Evolutionary conservation across 129 eudicot species (phyloP), one percentile per base, ranked within the genome.

Genomic region (Flaveria trinervia): DNA sequence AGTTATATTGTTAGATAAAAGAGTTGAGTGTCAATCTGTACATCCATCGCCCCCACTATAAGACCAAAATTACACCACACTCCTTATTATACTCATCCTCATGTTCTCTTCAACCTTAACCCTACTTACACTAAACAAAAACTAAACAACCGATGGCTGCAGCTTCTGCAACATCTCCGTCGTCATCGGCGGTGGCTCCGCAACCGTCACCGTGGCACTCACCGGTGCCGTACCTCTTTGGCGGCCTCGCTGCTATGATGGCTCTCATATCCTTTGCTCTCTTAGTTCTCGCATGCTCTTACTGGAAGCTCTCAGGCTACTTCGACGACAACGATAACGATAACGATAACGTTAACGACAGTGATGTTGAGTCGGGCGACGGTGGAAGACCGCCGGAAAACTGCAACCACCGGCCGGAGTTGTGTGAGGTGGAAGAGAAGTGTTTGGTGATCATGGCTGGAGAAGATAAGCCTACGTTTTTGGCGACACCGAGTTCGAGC

Each of bases 181-280:
- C 82, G 48, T 26, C 84, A 41, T n/a, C 84, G 48, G 79, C 70
- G 60, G 50, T 25, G 8, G 41, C 71, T 60, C 85, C 68, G 25
- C 88, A 67, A 50, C 70, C 86, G 55, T 87, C 96, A 12, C 88
- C 86, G 17, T 88, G 93, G 96, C 93, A 90, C 78, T 84, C 96
- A 3, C 93, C 93, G 72, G 85, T 90, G 20, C 93, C 96, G 17
- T 90, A 90, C 81, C 86, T 90, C 26, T 90, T 90, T 80, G 93
- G 96, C 7, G 96, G 96, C n/a, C 76, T 90, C 33, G 96, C 96
- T 1, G 96, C 93, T 60, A 90, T 90, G 91, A 54, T 90, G 80
- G 96, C 86, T 26, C 86, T 90, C 59, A 88, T 90, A 22, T 90
- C 93, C 1, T 90, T 90, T 49, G 91, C 96, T 12, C 89, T 90